phyloP scores from a whole-genome alignment of 768 basidiomycete species.

The Auricularia sp. region DNA sequence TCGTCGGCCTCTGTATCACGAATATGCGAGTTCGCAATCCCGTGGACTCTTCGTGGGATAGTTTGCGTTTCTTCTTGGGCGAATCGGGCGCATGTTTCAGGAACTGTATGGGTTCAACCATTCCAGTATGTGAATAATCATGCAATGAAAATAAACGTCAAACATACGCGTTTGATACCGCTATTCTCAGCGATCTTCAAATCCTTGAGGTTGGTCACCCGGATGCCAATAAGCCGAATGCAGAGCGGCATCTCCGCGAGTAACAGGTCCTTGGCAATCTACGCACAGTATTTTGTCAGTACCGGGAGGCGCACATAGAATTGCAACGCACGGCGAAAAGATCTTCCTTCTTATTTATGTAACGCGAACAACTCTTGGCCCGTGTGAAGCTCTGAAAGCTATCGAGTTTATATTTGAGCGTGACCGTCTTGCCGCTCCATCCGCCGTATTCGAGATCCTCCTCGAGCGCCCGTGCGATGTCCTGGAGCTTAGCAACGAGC shows the following conservation, averaged over 20 bases:
- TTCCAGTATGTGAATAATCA: too few species aligned
- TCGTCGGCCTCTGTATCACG: too few species aligned
- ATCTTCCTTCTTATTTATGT: slow-evolving; percentile 70
- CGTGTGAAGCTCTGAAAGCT: slow-evolving; percentile 84
- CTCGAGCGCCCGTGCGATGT: slow-evolving; percentile 73
- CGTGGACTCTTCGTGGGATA: not conserved
- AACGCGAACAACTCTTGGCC: slow-evolving; percentile 68
- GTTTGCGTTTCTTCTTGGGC: not conserved
- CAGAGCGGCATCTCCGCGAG: slow-evolving; percentile 69
- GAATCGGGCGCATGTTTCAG: not conserved
- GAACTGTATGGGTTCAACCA: not conserved
- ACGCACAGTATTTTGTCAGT: slow-evolving; percentile 7
- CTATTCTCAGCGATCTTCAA: slow-evolving; percentile 36
- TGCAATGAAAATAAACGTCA: not conserved
- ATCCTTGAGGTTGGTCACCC: slow-evolving; percentile 85
- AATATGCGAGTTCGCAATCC: not conserved
- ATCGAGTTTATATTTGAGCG: slow-evolving; percentile 87
- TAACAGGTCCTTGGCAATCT: slow-evolving; percentile 77
- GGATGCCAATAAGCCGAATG: slow-evolving; percentile 77
- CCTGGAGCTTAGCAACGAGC: slow-evolving; percentile 67
- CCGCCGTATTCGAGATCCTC: slow-evolving; percentile 67
- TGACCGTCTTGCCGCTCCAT: slow-evolving; percentile 83
- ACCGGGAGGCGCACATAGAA: not conserved
- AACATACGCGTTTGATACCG: slow-evolving; percentile 63
- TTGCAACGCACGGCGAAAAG: slow-evolving; percentile 50